Base-by-base conservation (phyloP, 805 yeast species). In the Cyberlindnera xishuangbannaensis region DNA sequence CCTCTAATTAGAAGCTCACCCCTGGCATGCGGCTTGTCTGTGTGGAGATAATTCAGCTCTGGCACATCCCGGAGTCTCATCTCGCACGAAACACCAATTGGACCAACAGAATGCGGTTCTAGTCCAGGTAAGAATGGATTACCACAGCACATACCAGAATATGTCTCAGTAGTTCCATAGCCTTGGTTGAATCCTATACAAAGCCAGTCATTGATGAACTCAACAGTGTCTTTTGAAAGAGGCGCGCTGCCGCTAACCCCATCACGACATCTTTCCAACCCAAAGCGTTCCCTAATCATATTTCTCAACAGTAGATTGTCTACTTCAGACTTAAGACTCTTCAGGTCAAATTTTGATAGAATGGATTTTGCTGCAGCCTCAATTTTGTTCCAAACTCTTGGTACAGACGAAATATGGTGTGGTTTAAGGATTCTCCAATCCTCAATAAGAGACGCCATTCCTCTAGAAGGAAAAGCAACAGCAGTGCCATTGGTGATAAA, bases 1-100 rank as follows among this genome's bases (percentile, higher is more conserved):
- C 82, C 81, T 15, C 72, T 48, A 13, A 75, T 50, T 44, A 69
- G 57, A 27, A 75, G 50, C 44, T 75, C 82, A n/a, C 79, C 79
- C 18, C 42, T 38, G 26, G 52, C 43, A 8, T 40, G 40, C 5
- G 40, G 40, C 27, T 37, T 32, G 33, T 57, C 58, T 16, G 43
- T 43, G 22, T 45, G 43, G 7, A 37, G 25, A 31, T 59, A 58
- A 21, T 63, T 62, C 73, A 72, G 62, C 12, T 55, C 64, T 15
- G 77, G 76, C 13, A 69, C 47, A 31, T 66, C 76, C 31, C 61
- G 58, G 19, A 73, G 55, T 37, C 68, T 59, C 37, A 74, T 53
- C 47, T 77, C 83, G 12, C 64, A 46, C 25, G 67, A 52, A 12
- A 64, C 48, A 11, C 64, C 59, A 19, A 66, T 55, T 3, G 69